These are phyloP conservation scores for Retiboletus flavoniger DNA, from an alignment of 1,284 basidiomycete genomes.

Conservation along the genomic window DNA sequence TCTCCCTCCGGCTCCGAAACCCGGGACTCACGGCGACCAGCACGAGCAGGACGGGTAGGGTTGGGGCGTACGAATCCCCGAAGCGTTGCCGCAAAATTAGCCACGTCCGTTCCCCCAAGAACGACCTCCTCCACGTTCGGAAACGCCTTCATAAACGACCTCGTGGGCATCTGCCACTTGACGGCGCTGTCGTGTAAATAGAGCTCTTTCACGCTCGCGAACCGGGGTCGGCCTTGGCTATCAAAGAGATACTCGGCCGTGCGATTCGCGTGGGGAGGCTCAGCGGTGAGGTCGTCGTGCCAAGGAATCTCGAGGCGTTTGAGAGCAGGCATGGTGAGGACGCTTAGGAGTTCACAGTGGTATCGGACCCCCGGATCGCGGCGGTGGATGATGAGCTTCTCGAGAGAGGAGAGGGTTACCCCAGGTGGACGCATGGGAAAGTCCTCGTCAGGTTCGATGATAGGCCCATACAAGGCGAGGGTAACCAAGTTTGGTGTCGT, in stretches of 20 bases:
- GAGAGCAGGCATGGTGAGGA: conserved; percentile 16
- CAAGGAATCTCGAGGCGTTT: conserved; percentile 23
- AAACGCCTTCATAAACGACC: conserved; percentile 22
- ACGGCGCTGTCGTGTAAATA: conserved; percentile 19
- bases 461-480: conserved; percentile 22
- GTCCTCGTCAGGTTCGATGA: conserved; percentile 19
- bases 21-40: neutral
- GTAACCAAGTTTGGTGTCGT: conserved; percentile 10
- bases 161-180: conserved; percentile 17
- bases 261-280: conserved; percentile 8
- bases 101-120: conserved; percentile 18
- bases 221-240: conserved; percentile 12
- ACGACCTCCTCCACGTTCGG: conserved; percentile 17
- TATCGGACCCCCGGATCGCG: conserved; percentile 18
- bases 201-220: conserved; percentile 15
- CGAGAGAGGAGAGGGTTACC: conserved; percentile 8
- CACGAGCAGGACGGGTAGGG: neutral
- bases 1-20: neutral
- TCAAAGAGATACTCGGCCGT: conserved; percentile 15
- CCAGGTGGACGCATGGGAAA: conserved; percentile 1
- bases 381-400: conserved; percentile 22
- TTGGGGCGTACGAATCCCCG: conserved; percentile 8
- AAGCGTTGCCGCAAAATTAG: conserved; percentile 15
- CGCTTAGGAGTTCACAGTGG: conserved; percentile 17
- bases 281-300: conserved; percentile 20